Evolutionary conservation across 371 early-diverging fungal genomes (phyloP), one percentile per base, ranked within the genome.

Genomic region (Apophysomyces ossiformis): DNA sequence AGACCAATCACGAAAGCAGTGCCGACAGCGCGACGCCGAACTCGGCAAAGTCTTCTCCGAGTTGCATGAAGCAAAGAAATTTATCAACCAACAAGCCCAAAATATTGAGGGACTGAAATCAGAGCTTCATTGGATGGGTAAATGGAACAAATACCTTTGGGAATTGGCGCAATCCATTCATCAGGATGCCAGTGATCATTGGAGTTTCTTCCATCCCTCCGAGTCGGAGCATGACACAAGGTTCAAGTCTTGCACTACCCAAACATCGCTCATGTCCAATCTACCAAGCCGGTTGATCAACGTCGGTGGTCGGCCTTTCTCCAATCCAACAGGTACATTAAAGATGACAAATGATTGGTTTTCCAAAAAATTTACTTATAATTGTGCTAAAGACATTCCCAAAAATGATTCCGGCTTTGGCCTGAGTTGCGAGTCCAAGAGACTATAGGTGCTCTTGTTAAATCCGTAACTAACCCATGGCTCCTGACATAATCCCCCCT

Each of bases 51-150:
- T 75, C 32, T 37, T 69, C 45, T 63, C 46, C 11, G 79, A 79
- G 32, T 58, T 79, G n/a, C 61, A 64, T 37, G 66, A 77, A 37
- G 77, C 80, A 8, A 79, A 79, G 50, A 74, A 71, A 38, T 79
- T 77, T 26, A 75, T 79, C 9, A 79, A 79, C 37, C 56, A 58
- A 4, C 80, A 79, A 57, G 80, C 80, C 1, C 67, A 65, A 45
- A 57, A 73, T 11, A 21, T 79, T 8, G 69, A 76, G 59, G 64
- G 64, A 11, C 59, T 79, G 0, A 79, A 79, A 44, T 74, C 77
- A 21, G 73, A 73, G 61, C 36, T 75, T 16, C 67, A 79, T 57
- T 77, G 80, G 80, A 63, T 79, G 37, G 71, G 64, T 16, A 66
- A 62, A 35, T 70, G 73, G 67, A 77, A 77, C 16, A 63, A 62